Evolutionary conservation across 1,284 basidiomycete genomes (phyloP).

Genomic region (Fomitopsis betulina): DNA sequence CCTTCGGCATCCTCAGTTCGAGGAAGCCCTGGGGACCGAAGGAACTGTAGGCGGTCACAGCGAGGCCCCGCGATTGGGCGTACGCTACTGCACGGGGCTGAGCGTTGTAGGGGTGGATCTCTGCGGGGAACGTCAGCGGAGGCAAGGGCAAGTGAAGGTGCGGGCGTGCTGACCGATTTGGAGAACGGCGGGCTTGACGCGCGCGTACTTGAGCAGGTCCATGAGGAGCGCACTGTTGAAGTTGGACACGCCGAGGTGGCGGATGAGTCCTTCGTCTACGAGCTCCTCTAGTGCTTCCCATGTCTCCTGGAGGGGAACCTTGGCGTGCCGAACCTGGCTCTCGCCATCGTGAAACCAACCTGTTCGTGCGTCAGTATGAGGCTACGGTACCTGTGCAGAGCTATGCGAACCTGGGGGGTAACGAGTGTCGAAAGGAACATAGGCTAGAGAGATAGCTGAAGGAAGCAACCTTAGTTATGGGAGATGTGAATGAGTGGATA

Average conservation of each 20-base stretch:
- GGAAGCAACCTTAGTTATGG: neutral
- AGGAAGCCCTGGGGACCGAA: slow-evolving; percentile 24
- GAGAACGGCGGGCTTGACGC: slow-evolving; percentile 20
- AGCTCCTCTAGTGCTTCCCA: slow-evolving; percentile 24
- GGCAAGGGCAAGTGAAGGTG: neutral
- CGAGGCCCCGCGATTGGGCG: slow-evolving; percentile 17
- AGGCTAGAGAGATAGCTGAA: slow-evolving; percentile 21
- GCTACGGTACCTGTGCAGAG: neutral
- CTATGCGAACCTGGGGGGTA: slow-evolving; percentile 14
- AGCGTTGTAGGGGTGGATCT: slow-evolving; percentile 23
- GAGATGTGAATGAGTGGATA: too few species aligned
- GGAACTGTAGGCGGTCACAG: slow-evolving; percentile 23
- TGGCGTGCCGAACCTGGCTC: slow-evolving; percentile 19
- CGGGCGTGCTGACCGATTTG: slow-evolving; percentile 18
- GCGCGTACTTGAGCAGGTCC: slow-evolving; percentile 23
- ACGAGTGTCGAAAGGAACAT: slow-evolving; percentile 17
- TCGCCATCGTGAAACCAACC: slow-evolving; percentile 23
- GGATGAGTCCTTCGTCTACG: slow-evolving; percentile 20
- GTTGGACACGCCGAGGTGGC: slow-evolving; percentile 23
- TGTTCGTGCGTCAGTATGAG: neutral
- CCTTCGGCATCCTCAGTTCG: slow-evolving; percentile 18
- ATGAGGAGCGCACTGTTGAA: slow-evolving; percentile 20
- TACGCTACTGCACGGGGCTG: slow-evolving; percentile 17
- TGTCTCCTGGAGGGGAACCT: slow-evolving; percentile 21
- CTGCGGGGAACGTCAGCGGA: slow-evolving; percentile 4